Evolutionary conservation across 179 eudicot genomes (phyloP).

Genomic region (Amaranthus tricolor): DNA sequence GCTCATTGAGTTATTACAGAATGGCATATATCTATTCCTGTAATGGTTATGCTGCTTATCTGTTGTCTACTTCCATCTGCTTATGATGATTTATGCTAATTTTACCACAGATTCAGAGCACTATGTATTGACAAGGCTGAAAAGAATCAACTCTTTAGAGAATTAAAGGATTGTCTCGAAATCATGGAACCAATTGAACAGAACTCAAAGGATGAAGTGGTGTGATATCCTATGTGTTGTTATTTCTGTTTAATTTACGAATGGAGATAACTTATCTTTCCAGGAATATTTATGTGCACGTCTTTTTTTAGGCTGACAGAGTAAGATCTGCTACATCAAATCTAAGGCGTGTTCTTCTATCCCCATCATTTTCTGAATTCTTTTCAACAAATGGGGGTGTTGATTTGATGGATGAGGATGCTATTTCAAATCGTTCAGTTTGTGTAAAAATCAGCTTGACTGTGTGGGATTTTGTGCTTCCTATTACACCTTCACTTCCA

Average conservation of each 20-base stretch:
- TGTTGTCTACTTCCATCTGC: conserved; percentile 9
- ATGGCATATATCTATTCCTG: conserved; percentile 14
- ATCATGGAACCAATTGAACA: conserved; percentile 64
- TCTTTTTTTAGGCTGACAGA: conserved; percentile 64
- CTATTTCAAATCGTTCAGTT: conserved; percentile 57
- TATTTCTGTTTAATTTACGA: not conserved
- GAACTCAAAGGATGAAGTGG: conserved; percentile 61
- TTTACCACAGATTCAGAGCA: conserved; percentile 58
- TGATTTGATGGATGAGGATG: conserved; percentile 98
- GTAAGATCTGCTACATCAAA: conserved; percentile 75
- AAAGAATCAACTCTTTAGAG: conserved; percentile 60
- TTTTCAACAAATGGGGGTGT: conserved; percentile 65
- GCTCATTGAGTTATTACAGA: conserved; percentile 28
- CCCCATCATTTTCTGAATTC: conserved; percentile 76
- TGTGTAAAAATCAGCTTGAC: conserved; percentile 76
- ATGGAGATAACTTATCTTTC: conserved; percentile 12
- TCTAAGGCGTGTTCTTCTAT: conserved; percentile 70
- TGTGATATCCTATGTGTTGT: conserved; percentile 30
- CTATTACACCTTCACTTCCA: conserved; percentile 90
- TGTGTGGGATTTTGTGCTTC: conserved; percentile 93
- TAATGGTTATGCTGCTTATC: not conserved
- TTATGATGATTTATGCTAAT: conserved; percentile 22
- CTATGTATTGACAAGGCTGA: conserved; percentile 57
- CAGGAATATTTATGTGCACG: conserved; percentile 25
- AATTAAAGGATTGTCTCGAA: conserved; percentile 75